These are phyloP conservation scores for Helianthus tuberosus DNA, from an alignment of 129 eudicot species.

Conservation along the genomic window DNA sequence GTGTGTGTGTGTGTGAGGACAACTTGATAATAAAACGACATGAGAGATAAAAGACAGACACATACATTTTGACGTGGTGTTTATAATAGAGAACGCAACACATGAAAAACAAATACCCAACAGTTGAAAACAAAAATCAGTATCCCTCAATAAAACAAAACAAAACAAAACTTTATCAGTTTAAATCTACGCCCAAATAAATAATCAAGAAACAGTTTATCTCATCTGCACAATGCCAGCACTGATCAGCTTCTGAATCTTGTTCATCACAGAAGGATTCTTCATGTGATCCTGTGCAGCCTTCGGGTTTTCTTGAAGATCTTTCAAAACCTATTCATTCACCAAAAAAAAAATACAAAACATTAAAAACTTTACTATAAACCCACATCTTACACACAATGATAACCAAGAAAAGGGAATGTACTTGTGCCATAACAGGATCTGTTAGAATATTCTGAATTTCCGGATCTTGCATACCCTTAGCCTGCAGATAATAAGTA, in stretches of 20 bases:
- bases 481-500: constrained; percentile 55
- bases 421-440: constrained; percentile 97
- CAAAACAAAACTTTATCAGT: constrained; percentile 7
- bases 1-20: too few species aligned
- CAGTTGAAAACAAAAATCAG: neutral
- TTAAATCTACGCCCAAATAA: neutral
- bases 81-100: neutral
- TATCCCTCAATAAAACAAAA: neutral
- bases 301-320: constrained; percentile 88
- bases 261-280: constrained; percentile 84
- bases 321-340: constrained; percentile 56
- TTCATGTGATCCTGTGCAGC: constrained; percentile 95
- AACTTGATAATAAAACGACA: too few species aligned
- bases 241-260: constrained; percentile 79
- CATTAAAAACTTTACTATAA: too few species aligned
- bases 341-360: neutral
- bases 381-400: neutral
- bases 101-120: constrained; percentile 2
- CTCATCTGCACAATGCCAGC: constrained; percentile 78
- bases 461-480: constrained; percentile 98
- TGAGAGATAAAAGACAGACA: too few species aligned
- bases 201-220: neutral
- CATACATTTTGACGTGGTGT: too few species aligned
- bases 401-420: neutral
- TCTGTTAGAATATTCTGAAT: constrained; percentile 87